Evolutionary conservation across 306 rosid genomes (phyloP).

Genomic region (Pterocarpus macrocarpus): DNA sequence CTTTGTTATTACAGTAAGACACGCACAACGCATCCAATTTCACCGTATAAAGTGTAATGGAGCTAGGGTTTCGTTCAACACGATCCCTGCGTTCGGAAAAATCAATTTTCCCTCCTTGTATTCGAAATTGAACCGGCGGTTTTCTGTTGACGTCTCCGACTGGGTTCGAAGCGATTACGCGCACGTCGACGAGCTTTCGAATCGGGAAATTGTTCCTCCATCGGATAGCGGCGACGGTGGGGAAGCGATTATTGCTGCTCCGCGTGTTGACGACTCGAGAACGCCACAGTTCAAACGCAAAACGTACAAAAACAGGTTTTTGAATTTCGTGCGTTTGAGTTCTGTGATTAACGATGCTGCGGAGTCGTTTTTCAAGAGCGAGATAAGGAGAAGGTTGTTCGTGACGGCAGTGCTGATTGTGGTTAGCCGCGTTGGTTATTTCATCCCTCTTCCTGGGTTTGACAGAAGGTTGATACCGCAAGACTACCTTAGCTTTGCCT

Average conservation of each 20-base stretch:
- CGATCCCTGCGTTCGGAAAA: slow-evolving; percentile 38
- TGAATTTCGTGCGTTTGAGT: slow-evolving; percentile 76
- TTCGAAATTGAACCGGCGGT: slow-evolving; percentile 45
- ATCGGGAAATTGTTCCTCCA: slow-evolving; percentile 49
- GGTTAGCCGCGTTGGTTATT: slow-evolving; percentile 91
- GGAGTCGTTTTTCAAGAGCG: slow-evolving; percentile 92
- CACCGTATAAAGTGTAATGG: slow-evolving; percentile 14
- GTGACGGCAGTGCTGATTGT: slow-evolving; percentile 87
- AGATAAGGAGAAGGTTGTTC: slow-evolving; percentile 87
- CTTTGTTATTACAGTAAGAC: slow-evolving; percentile 46
- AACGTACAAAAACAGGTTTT: slow-evolving; percentile 70
- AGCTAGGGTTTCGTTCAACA: slow-evolving; percentile 44
- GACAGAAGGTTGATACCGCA: slow-evolving; percentile 95
- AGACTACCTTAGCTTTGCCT: slow-evolving; percentile 86
- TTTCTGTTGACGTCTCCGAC: slow-evolving; percentile 56
- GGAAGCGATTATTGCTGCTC: slow-evolving; percentile 41
- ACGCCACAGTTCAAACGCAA: slow-evolving; percentile 42
- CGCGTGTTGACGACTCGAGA: slow-evolving; percentile 3
- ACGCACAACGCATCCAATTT: slow-evolving; percentile 46
- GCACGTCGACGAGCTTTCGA: slow-evolving; percentile 53
- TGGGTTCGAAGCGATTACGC: slow-evolving; percentile 51
- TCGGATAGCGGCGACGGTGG: slow-evolving; percentile 34
- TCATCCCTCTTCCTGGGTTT: slow-evolving; percentile 96
- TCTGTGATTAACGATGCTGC: slow-evolving; percentile 86
- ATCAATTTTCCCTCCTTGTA: slow-evolving; percentile 45